Percentiles rank a stretch among this genome's conserved stretches.
Evolutionary conservation across 495 filamentous ascomycete genomes (phyloP).

Genomic region (Xylaria curta): DNA sequence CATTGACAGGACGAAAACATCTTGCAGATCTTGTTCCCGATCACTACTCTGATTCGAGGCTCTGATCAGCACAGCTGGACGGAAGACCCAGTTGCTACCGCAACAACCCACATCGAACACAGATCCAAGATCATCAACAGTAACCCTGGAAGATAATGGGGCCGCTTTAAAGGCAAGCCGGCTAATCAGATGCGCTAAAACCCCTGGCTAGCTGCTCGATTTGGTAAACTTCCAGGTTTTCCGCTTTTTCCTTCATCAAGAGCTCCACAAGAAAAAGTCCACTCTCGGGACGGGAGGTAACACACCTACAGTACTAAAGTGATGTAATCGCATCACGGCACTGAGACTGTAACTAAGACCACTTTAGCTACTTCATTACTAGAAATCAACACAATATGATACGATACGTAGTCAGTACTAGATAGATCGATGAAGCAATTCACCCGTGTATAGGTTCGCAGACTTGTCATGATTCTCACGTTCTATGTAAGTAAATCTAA

Average conservation of each 20-base stretch:
- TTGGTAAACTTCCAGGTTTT: slow-evolving; percentile 5
- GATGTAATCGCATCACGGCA: neutral
- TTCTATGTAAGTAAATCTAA: neutral
- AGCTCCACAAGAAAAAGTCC: neutral
- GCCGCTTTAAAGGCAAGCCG: neutral
- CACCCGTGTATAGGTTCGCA: neutral
- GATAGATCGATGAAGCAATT: neutral
- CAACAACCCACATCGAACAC: neutral
- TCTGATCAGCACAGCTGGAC: neutral
- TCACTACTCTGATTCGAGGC: too few relatives aligned
- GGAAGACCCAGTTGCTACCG: slow-evolving; percentile 12
- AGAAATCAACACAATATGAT: neutral
- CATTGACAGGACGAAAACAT: slow-evolving; percentile 5
- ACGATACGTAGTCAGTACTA: neutral
- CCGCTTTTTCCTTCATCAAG: neutral
- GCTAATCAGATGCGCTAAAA: slow-evolving; percentile 12
- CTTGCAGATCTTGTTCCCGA: neutral
- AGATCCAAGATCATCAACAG: neutral
- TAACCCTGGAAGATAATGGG: neutral
- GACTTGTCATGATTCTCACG: too few relatives aligned
- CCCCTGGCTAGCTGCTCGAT: slow-evolving; percentile 15
- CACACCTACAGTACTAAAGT: neutral
- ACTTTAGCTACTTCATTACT: neutral
- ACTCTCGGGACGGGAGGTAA: neutral
- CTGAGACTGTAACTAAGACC: neutral